These are phyloP conservation scores for Xylaria castorea DNA, from an alignment of 495 filamentous ascomycete genomes.

Conservation along the genomic window DNA sequence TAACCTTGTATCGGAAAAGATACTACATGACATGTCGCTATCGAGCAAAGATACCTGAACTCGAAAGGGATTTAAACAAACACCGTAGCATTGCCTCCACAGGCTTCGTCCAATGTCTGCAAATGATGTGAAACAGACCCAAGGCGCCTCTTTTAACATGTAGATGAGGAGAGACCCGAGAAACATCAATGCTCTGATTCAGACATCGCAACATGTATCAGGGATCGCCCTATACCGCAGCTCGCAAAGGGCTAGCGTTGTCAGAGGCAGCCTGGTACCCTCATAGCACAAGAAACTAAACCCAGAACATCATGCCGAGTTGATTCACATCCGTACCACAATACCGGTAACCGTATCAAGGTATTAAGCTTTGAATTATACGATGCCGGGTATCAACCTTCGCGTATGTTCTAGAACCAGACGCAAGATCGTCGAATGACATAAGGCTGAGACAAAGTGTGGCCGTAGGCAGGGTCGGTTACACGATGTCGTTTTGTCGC, in stretches of 20 bases:
- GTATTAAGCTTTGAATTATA: neutral
- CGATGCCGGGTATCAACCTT: neutral
- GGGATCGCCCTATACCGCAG: neutral
- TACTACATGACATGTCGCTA: neutral
- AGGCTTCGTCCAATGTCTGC: neutral
- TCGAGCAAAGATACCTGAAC: neutral
- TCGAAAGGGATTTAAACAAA: neutral
- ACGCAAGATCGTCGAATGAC: neutral
- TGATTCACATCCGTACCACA: constrained; percentile 1
- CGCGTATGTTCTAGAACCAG: constrained; percentile 10
- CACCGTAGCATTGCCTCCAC: neutral
- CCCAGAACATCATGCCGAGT: neutral
- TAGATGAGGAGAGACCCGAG: neutral
- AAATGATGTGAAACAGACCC: neutral
- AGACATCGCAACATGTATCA: constrained; percentile 3
- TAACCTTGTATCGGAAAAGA: neutral
- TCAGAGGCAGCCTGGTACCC: neutral
- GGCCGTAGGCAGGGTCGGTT: constrained; percentile 7
- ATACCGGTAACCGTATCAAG: neutral
- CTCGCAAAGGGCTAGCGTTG: neutral
- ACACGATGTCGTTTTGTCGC: constrained; percentile 19
- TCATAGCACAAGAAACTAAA: neutral
- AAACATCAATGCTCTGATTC: neutral
- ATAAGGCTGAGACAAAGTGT: constrained; percentile 20
- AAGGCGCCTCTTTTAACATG: neutral